phyloP scores from a whole-genome alignment of 2,329 filamentous ascomycete species.

The Penicillium sp. region DNA sequence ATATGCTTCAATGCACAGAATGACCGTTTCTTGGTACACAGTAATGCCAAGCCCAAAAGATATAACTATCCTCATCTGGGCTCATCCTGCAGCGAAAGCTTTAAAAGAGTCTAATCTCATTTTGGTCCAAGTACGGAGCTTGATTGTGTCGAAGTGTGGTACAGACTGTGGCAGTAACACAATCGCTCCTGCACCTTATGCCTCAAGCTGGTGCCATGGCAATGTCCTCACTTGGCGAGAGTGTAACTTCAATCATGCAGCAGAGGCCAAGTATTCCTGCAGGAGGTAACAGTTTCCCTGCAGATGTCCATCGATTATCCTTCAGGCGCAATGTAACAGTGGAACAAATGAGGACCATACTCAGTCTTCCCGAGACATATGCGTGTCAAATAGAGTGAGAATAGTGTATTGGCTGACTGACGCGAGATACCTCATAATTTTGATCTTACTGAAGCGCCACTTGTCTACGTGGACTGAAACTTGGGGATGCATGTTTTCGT shows the following conservation, averaged over 20 bases:
- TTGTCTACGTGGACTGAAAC: not conserved
- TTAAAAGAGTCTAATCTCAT: slow-evolving; percentile 1
- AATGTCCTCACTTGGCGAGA: not conserved
- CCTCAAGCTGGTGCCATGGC: not conserved
- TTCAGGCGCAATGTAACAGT: slow-evolving; percentile 18
- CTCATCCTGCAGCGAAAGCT: not conserved
- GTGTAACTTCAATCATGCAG: slow-evolving; percentile 13
- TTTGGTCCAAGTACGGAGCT: not conserved
- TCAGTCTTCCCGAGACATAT: slow-evolving; percentile 10
- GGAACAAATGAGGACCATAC: slow-evolving; percentile 1
- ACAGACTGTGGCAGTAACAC: slow-evolving; percentile 3
- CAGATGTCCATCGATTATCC: not conserved
- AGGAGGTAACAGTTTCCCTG: slow-evolving; percentile 10
- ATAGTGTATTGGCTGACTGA: not conserved
- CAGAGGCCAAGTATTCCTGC: slow-evolving; percentile 1
- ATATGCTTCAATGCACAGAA: not conserved
- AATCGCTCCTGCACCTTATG: not conserved
- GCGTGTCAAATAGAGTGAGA: not conserved
- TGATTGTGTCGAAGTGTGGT: not conserved
- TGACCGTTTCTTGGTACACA: not conserved
- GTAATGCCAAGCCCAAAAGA: not conserved
- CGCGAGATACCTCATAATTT: too few species aligned
- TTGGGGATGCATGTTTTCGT: not conserved
- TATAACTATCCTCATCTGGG: slow-evolving; percentile 4
- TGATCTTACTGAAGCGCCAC: not conserved